These are phyloP conservation scores for Penicillium sp. DNA, from an alignment of 2,329 filamentous ascomycete genomes.

Conservation along the genomic window DNA sequence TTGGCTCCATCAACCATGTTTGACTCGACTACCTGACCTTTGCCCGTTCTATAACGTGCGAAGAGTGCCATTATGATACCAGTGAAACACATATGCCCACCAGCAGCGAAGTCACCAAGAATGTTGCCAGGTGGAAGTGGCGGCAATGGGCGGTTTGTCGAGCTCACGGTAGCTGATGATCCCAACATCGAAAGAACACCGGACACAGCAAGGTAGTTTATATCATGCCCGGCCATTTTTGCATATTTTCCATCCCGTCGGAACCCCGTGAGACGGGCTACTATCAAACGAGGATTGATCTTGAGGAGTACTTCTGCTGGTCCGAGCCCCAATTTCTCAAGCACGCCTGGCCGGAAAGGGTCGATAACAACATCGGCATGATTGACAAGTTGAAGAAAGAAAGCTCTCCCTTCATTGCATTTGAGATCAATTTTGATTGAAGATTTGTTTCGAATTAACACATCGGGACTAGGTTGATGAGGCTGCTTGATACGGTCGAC, in stretches of 20 bases:
- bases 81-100: constrained; percentile 75
- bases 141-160: constrained; percentile 56
- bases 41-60: constrained; percentile 63
- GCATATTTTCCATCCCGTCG: constrained; percentile 80
- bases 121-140: constrained; percentile 70
- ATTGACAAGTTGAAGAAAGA: constrained; percentile 66
- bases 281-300: constrained; percentile 73
- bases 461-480: constrained; percentile 61
- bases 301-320: constrained; percentile 64
- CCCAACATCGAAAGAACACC: constrained; percentile 77
- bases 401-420: constrained; percentile 52
- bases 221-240: constrained; percentile 86
- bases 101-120: constrained; percentile 84
- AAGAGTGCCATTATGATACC: constrained; percentile 78
- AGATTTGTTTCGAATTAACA: constrained; percentile 75
- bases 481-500: constrained; percentile 66
- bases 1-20: constrained; percentile 89
- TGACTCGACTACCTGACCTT: constrained; percentile 83
- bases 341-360: constrained; percentile 83
- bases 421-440: constrained; percentile 81
- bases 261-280: constrained; percentile 84
- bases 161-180: no score
- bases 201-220: constrained; percentile 87
- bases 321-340: constrained; percentile 77
- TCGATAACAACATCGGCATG: constrained; percentile 79